Conservation (phyloP, 192 early-diverging fungal genomes). For the Backusella australiensis region DNA sequence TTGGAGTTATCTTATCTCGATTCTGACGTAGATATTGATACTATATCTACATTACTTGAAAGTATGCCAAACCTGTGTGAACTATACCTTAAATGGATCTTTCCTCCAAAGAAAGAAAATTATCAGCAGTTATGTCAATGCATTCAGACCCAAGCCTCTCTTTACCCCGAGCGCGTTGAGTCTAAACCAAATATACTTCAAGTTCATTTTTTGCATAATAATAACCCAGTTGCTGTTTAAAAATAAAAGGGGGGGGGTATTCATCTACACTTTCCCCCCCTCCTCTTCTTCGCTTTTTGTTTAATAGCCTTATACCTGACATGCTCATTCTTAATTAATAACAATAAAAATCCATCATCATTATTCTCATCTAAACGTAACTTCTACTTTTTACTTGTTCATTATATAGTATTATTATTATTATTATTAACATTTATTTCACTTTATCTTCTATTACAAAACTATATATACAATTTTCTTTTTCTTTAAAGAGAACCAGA, state of each 20-base stretch:
- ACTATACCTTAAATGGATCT: constrained; percentile 9
- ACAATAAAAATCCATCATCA: not conserved
- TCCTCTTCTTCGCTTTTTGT: not conserved
- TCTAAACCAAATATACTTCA: not conserved
- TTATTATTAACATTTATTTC: not conserved
- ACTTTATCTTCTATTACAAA: not conserved
- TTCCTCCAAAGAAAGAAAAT: constrained; percentile 9
- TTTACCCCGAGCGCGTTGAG: not conserved
- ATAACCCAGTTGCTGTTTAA: not conserved
- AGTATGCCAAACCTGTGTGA: not conserved
- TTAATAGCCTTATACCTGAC: not conserved
- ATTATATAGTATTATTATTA: not conserved
- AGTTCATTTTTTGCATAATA: not conserved
- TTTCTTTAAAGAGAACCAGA: constrained; percentile 13
- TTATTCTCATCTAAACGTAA: not conserved
- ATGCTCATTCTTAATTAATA: not conserved
- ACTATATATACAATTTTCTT: not conserved
- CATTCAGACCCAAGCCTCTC: not conserved
- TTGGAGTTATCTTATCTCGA: not conserved
- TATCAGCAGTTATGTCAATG: not conserved
- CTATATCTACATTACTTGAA: not conserved
- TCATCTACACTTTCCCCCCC: not conserved
- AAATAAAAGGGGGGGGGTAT: not conserved
- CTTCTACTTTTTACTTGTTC: too few relatives aligned
- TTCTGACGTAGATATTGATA: not conserved